Percentiles rank a stretch among this genome's conserved stretches.
phyloP scores from a whole-genome alignment of 257 asterid genomes.

The Solanum bukasovii region DNA sequence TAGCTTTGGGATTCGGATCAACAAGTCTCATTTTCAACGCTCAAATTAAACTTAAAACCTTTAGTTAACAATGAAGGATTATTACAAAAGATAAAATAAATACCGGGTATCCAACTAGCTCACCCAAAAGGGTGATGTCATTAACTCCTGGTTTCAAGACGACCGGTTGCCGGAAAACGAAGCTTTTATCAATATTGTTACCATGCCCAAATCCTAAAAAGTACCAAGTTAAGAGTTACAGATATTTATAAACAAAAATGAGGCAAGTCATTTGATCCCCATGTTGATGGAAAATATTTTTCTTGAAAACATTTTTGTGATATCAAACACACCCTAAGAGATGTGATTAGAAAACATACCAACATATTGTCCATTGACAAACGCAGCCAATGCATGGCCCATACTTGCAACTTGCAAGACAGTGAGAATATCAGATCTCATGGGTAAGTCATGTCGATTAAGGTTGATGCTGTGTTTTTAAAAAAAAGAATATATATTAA shows the following conservation, averaged over 20 bases:
- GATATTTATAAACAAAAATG: not conserved
- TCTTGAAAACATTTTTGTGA: not conserved
- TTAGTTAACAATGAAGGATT: not conserved
- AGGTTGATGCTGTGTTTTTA: conserved; percentile 34
- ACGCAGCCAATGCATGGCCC: conserved; percentile 76
- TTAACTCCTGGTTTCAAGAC: conserved; percentile 44
- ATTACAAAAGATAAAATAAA: not conserved
- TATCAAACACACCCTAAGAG: not conserved
- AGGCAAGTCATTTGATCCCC: not conserved
- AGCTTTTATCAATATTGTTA: conserved; percentile 71
- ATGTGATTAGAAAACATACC: conserved; percentile 25
- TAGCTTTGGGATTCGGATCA: too few species aligned
- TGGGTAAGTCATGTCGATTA: conserved; percentile 57
- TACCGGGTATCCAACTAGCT: conserved; percentile 86
- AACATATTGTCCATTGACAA: conserved; percentile 60
- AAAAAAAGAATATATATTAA: not conserved
- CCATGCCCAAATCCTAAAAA: conserved; percentile 74
- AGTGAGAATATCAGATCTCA: conserved; percentile 56
- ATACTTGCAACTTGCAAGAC: conserved; percentile 69
- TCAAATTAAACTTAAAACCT: not conserved
- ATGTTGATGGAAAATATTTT: too few species aligned
- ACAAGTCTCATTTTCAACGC: not conserved
- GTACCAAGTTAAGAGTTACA: not conserved
- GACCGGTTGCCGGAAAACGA: conserved; percentile 43
- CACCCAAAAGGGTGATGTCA: conserved; percentile 50